Evolutionary conservation across 495 filamentous ascomycete genomes (phyloP), one percentile per base, ranked within the genome.

Genomic region (Penicillium psychrofluorescens): DNA sequence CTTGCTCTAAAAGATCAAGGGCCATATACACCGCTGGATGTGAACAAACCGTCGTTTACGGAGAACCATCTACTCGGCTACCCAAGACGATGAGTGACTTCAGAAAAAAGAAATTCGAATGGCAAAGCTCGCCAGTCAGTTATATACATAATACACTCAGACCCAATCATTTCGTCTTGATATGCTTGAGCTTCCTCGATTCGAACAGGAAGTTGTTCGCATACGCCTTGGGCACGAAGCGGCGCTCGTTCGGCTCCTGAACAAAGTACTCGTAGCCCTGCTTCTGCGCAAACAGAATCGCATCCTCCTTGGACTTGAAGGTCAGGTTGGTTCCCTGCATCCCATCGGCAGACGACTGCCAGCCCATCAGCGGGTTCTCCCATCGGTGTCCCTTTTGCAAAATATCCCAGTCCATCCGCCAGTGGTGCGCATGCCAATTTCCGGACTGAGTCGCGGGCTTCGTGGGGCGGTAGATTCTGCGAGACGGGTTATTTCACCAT

Each of bases 201-300:
- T 79, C 78, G 68, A 95, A 85, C 54, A 87, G 49, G 64, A 97
- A 99, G 72, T 97, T 95, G 66, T 94, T 92, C 30, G 92, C 90
- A 66, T 99, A 99, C 36, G 86, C 84, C 75, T 99, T 97, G 35
- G 90, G 86, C 9, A 83, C 74, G 46, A 95, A 82, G 47, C 79
- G 81, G 61, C 92, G 77, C 70, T 79, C 78, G 56, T 95, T 96
- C 6, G 90, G 91, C 70, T 97, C 92, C 72, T 97, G 92, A 14
- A 97, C 88, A 66, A 95, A 96, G 66, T 96, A 99, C 58, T 97
- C 91, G 60, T 97, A 99, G 31, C 94, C 92, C 61, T 99, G 94
- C 77, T 95, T 99, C 72, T 95, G 84, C 13, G 92, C 92, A 57
- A 99, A 99, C 12, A 72, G 63, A 51, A 99, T 90, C 49, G 92